phyloP scores from a whole-genome alignment of 2,329 filamentous ascomycete genomes.

The Trichophyton mentagrophytes region DNA sequence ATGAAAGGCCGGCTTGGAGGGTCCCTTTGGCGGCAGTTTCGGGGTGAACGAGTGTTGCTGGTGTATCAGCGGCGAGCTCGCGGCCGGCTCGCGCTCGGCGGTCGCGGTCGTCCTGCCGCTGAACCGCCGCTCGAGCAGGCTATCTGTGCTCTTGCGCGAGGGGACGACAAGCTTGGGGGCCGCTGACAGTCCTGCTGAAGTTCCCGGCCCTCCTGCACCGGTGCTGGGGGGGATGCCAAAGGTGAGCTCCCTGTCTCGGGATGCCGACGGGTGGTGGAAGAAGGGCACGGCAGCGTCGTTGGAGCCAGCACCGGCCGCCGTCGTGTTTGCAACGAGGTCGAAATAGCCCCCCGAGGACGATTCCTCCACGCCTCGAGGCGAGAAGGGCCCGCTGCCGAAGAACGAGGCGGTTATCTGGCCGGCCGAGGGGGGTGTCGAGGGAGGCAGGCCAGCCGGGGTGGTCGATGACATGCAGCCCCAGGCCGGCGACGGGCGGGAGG shows the following conservation, averaged over 20 bases:
- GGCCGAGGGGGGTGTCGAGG: conserved; percentile 41
- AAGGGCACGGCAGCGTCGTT: background rate
- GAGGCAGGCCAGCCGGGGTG: conserved; percentile 41
- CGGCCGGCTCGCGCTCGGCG: background rate
- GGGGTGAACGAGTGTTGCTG: background rate
- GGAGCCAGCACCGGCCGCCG: background rate
- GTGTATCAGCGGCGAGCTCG: background rate
- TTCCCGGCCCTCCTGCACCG: background rate
- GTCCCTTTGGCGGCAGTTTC: background rate
- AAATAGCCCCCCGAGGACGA: conserved; percentile 10
- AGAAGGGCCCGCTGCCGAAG: conserved; percentile 17
- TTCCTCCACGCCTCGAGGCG: background rate
- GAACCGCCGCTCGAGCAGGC: background rate
- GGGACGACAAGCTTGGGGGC: background rate
- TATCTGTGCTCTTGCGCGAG: background rate
- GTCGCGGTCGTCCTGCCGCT: background rate
- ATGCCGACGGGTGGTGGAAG: background rate
- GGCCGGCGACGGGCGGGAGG: conserved; percentile 16
- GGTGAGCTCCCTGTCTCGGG: background rate
- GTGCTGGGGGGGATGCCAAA: background rate
- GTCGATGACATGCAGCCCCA: conserved; percentile 17
- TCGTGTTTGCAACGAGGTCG: conserved; percentile 6
- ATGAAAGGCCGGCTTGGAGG: background rate
- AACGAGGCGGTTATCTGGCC: conserved; percentile 42
- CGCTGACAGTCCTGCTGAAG: too few relatives aligned